A percentile compares a stretch with the other conserved stretches of the same genome.
Conservation (phyloP, 1,284 basidiomycete genomes). For the Puccinia coronata region DNA sequence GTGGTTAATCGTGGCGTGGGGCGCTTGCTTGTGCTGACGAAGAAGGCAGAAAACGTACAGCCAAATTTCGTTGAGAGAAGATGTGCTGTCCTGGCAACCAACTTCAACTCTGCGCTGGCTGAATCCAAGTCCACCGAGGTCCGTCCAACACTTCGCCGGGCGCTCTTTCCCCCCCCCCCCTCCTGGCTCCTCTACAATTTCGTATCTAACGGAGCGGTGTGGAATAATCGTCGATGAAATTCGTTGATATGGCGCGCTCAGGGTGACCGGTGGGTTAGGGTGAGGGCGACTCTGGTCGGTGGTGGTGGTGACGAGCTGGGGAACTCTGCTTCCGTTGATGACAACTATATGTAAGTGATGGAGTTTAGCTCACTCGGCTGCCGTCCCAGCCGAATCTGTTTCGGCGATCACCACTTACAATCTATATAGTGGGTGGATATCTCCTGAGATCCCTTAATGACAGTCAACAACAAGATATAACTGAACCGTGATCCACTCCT, state of each 20-base stretch:
- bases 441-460: too few species aligned
- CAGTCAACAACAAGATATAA: too few species aligned
- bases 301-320: constrained; percentile 1
- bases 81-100: not conserved
- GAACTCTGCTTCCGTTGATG: not conserved
- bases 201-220: not conserved
- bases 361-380: not conserved
- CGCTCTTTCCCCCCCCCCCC: not conserved
- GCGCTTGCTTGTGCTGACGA: not conserved
- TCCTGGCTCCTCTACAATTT: not conserved
- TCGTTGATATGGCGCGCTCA: not conserved
- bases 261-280: not conserved
- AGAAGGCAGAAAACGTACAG: not conserved
- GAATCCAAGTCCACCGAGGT: constrained; percentile 4
- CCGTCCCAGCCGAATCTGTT: not conserved
- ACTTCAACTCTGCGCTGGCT: not conserved
- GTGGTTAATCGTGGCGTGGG: not conserved
- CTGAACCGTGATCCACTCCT: not conserved
- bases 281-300: not conserved
- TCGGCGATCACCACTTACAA: too few species aligned
- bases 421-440: too few species aligned
- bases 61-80: not conserved
- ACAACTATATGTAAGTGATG: not conserved
- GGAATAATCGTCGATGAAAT: not conserved
- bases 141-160: constrained; percentile 5